Conservation (phyloP, 2,329 filamentous ascomycete genomes). For the Hymenoscyphus repandus region DNA sequence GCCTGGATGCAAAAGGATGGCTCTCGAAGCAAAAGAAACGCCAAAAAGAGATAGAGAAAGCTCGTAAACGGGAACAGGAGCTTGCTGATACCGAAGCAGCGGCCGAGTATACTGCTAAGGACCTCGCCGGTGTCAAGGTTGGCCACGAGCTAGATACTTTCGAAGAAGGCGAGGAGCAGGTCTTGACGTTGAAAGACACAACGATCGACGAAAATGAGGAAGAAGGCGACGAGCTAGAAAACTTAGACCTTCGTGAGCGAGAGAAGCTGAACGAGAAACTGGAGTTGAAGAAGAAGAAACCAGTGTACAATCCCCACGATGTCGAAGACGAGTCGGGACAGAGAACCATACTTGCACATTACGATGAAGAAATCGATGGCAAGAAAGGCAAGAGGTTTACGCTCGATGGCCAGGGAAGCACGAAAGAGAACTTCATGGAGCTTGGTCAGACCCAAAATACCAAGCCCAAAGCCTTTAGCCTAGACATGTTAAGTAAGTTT, state of each 20-base stretch:
- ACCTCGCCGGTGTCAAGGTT: slow-evolving; percentile 86
- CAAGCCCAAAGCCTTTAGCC: slow-evolving; percentile 66
- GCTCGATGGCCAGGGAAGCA: slow-evolving; percentile 71
- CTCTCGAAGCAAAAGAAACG: slow-evolving; percentile 85
- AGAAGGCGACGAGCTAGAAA: slow-evolving; percentile 86
- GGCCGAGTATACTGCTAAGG: slow-evolving; percentile 76
- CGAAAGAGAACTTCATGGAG: slow-evolving; percentile 53
- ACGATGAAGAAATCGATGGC: slow-evolving; percentile 90
- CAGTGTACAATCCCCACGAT: slow-evolving; percentile 80
- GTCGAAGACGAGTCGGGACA: slow-evolving; percentile 59
- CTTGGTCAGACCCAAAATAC: slow-evolving; percentile 47
- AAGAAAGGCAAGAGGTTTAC: slow-evolving; percentile 88
- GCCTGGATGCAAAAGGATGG: slow-evolving; percentile 78
- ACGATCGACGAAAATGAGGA: slow-evolving; percentile 80
- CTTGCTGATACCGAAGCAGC: slow-evolving; percentile 68
- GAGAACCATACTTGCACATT: slow-evolving; percentile 73
- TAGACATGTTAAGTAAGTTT: slow-evolving; percentile 61
- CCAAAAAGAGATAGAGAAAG: slow-evolving; percentile 82
- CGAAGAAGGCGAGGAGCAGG: slow-evolving; percentile 76
- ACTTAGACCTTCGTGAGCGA: slow-evolving; percentile 63
- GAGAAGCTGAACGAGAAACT: slow-evolving; percentile 72
- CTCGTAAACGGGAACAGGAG: slow-evolving; percentile 68
- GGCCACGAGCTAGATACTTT: slow-evolving; percentile 82
- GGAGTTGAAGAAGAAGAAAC: slow-evolving; percentile 84
- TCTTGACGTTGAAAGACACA: slow-evolving; percentile 90